phyloP scores from a whole-genome alignment of 495 filamentous ascomycete genomes.

The Chaetomium fimeti region DNA sequence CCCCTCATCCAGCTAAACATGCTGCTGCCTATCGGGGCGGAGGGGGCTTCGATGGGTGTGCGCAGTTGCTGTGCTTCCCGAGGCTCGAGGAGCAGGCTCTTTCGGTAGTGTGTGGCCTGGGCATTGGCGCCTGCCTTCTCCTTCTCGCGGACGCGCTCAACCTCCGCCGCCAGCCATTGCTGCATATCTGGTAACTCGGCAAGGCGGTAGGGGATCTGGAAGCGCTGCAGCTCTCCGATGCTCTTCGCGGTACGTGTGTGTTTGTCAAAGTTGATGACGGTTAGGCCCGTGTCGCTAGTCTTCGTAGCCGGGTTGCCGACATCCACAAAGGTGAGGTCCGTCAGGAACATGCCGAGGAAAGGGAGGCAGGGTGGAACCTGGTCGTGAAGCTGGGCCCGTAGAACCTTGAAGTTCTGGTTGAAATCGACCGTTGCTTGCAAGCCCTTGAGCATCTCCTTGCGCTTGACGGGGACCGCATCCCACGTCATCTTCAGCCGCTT shows the following conservation, averaged over 20 bases:
- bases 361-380: constrained; percentile 91
- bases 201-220: constrained; percentile 92
- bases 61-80: constrained; percentile 58
- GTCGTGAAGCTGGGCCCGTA: constrained; percentile 81
- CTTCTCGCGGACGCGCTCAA: constrained; percentile 73
- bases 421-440: constrained; percentile 82
- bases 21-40: constrained; percentile 21
- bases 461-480: constrained; percentile 85
- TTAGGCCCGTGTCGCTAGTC: constrained; percentile 50
- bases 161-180: constrained; percentile 85
- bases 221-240: constrained; percentile 92
- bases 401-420: constrained; percentile 85
- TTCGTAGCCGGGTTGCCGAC: constrained; percentile 84
- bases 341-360: constrained; percentile 95
- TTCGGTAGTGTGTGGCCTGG: constrained; percentile 78
- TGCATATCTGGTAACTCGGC: constrained; percentile 85
- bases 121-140: constrained; percentile 67
- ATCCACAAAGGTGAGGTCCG: constrained; percentile 83
- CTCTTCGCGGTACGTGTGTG: constrained; percentile 91
- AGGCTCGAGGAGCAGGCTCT: constrained; percentile 85
- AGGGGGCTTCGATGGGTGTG: constrained; percentile 49
- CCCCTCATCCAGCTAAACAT: constrained; percentile 40
- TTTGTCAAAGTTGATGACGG: constrained; percentile 98
- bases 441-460: constrained; percentile 71
- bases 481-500: constrained; percentile 88